Evolutionary conservation across 352 stramenopile genomes (phyloP).

Genomic region (Pseudoperonospora humuli): DNA sequence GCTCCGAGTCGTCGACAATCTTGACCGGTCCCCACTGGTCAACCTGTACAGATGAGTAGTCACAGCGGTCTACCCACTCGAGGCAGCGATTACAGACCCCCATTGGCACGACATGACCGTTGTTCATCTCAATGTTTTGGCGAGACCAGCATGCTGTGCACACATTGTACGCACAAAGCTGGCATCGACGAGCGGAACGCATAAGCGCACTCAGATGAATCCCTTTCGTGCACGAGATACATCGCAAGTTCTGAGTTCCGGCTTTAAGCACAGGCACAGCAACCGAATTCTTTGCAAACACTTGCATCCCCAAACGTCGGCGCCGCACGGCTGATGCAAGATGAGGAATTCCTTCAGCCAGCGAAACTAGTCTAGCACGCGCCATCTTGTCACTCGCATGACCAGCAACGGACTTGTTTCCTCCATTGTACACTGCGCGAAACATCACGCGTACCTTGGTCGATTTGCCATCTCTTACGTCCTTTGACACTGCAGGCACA

Average conservation of each 20-base stretch:
- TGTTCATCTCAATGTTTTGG: slow-evolving; percentile 37
- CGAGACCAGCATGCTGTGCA: slow-evolving; percentile 33
- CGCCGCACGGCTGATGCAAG: slow-evolving; percentile 29
- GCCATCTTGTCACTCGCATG: slow-evolving; percentile 21
- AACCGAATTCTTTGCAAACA: slow-evolving; percentile 16
- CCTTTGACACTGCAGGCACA: slow-evolving; percentile 12
- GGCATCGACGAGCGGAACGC: slow-evolving; percentile 18
- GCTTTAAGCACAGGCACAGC: background rate
- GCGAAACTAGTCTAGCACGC: slow-evolving; percentile 11
- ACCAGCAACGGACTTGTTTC: background rate
- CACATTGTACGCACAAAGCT: slow-evolving; percentile 42
- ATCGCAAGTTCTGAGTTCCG: slow-evolving; percentile 25
- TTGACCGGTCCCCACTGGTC: slow-evolving; percentile 7
- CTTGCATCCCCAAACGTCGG: slow-evolving; percentile 28
- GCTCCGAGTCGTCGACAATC: slow-evolving; percentile 23
- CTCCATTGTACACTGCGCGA: slow-evolving; percentile 11
- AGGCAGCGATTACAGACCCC: slow-evolving; percentile 35
- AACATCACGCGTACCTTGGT: slow-evolving; percentile 31
- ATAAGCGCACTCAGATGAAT: slow-evolving; percentile 26
- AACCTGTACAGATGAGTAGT: slow-evolving; percentile 29
- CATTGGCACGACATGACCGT: slow-evolving; percentile 23
- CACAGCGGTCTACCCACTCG: slow-evolving; percentile 34
- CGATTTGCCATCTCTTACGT: slow-evolving; percentile 3
- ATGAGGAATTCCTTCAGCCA: slow-evolving; percentile 22
- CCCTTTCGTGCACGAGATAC: slow-evolving; percentile 39